Base-by-base conservation (phyloP, 108 stramenopile genomes). In the Cyclostephanos tholiformis region DNA sequence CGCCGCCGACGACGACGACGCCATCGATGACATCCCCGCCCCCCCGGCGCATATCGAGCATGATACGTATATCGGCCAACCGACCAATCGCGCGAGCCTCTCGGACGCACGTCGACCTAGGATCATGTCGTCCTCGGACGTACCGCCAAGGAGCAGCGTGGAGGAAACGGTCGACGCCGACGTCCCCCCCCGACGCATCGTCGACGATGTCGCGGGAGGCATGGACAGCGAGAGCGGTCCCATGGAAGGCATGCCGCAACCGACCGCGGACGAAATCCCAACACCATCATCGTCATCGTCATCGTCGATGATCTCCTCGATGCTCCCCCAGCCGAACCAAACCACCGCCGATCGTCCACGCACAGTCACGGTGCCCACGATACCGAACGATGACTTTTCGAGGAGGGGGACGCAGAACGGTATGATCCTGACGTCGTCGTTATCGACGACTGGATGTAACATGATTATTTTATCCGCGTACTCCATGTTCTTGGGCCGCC, bases 321-420 rank as follows among this genome's bases (percentile, higher is more conserved):
- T 60, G 4, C 20, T 56, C 1, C 91, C 91, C 88, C 86, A 89
- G 26, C 91, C 87, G 23, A 92, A 78, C 88, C 88, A 92, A 17
- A 92, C 71, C 53, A 88, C 81, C 38, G 84, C 87, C n/a, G 91
- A 85, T 44, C 83, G 84, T 19, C 82, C 68, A 4, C 79, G 67
- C 49, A 89, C 60, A 16, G 83, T 55, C 30, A 92, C 69, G 16
- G 88, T 85, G 51, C 91, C 91, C 4, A 92, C 88, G 35, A 92
- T 76, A 5, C 85, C 87, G n/a, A 77, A 75, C 20, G 62, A 44
- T 14, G 62, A 63, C 20, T 22, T 19, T 23, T 48, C 36, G 36
- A 63, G 27, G 6, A 74, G 55, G 4, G 63, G 72, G 17, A 60
- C 72, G 29, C 72, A 74, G 41, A 74, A 74, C 56, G 72, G 72